Percentiles rank a stretch among this genome's conserved stretches.
Conservation (phyloP, 179 eudicot species). For the Gypsophila paniculata region DNA sequence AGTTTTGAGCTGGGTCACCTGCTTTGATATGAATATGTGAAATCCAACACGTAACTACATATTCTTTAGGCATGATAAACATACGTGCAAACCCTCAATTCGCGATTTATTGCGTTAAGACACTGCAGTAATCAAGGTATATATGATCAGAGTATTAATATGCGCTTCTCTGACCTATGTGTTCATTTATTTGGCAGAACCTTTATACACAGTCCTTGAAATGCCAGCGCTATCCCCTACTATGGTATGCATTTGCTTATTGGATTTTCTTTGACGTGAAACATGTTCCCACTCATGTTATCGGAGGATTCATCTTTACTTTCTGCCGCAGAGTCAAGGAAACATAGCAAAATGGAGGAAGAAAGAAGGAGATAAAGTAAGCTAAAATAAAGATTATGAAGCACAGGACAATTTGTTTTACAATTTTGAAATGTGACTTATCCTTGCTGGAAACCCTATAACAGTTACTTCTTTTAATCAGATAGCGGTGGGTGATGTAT, state of each 20-base stretch:
- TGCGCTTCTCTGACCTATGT: background rate
- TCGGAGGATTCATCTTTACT: background rate
- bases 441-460: background rate
- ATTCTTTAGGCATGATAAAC: background rate
- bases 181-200: slow-evolving; percentile 19
- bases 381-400: background rate
- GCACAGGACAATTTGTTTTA: slow-evolving; percentile 9
- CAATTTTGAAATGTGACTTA: background rate
- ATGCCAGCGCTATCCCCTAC: slow-evolving; percentile 52
- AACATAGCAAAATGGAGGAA: slow-evolving; percentile 39
- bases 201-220: slow-evolving; percentile 36
- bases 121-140: background rate
- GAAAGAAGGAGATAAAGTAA: slow-evolving; percentile 50
- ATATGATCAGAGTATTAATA: background rate
- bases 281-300: background rate
- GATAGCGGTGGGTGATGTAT: slow-evolving; percentile 87
- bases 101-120: background rate
- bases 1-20: too few species aligned
- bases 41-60: background rate
- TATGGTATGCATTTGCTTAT: slow-evolving; percentile 29
- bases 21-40: too few species aligned
- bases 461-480: slow-evolving; percentile 30
- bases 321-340: slow-evolving; percentile 31
- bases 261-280: background rate
- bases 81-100: background rate